phyloP scores from a whole-genome alignment of 805 yeast genomes.

The Kodamaea restingae region DNA sequence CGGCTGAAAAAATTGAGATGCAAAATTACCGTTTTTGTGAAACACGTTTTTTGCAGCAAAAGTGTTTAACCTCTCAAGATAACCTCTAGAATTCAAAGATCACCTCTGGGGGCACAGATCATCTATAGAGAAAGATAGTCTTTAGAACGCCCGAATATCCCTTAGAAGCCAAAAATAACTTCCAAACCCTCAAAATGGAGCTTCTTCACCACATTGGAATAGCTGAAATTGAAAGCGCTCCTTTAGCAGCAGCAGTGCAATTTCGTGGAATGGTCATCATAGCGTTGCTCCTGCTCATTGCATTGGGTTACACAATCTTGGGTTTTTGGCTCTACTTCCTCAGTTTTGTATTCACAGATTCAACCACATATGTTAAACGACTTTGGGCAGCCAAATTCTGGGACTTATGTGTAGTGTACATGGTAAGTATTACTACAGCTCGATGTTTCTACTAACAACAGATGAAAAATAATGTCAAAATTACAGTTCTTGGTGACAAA shows the following conservation, averaged over 20 bases:
- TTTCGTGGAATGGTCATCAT: slow-evolving; percentile 1
- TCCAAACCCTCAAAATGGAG: slow-evolving; percentile 1
- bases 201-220: slow-evolving; percentile 7
- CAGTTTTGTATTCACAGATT: slow-evolving; percentile 7
- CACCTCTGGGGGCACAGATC: no score
- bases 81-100: no score
- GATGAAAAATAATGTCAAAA: slow-evolving; percentile 35
- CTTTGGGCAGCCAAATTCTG: slow-evolving; percentile 12
- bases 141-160: no score
- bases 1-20: slow-evolving; percentile 2
- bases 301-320: background rate
- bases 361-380: slow-evolving; percentile 8
- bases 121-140: no score
- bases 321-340: background rate
- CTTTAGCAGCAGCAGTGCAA: background rate
- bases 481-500: slow-evolving; percentile 42
- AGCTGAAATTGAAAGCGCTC: background rate
- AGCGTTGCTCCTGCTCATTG: background rate
- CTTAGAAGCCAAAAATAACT: no score
- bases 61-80: no score
- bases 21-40: background rate
- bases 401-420: slow-evolving; percentile 11
- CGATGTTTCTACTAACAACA: slow-evolving; percentile 8
- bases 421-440: slow-evolving; percentile 5
- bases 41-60: slow-evolving; percentile 4